These are phyloP conservation scores for Alternaria gansuensis DNA, from an alignment of 2,329 filamentous ascomycete genomes.

Conservation along the genomic window DNA sequence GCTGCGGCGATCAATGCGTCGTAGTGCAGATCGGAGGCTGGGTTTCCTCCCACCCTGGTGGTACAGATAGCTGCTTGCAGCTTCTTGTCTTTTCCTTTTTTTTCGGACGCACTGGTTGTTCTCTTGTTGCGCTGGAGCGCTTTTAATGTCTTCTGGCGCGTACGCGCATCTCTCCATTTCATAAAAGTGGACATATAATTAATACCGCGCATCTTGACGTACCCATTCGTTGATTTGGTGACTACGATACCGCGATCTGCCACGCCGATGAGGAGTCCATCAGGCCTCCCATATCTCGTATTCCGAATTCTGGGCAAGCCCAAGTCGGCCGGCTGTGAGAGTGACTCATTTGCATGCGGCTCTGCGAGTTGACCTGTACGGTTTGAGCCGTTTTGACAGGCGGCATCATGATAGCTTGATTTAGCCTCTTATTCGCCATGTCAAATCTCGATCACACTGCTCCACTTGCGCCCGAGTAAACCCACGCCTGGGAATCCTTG, in stretches of 20 bases:
- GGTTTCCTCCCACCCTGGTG: not conserved
- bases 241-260: not conserved
- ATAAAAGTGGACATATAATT: not conserved
- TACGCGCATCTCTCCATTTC: not conserved
- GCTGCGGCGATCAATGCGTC: not conserved
- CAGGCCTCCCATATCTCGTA: no score
- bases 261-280: not conserved
- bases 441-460: not conserved
- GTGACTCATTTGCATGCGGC: not conserved
- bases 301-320: not conserved
- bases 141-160: not conserved
- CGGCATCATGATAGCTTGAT: not conserved
- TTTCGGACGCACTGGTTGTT: not conserved
- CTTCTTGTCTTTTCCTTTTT: not conserved
- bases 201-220: not conserved
- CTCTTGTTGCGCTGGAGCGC: slow-evolving; percentile 1
- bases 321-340: not conserved
- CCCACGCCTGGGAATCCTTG: not conserved
- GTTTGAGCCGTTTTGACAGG: not conserved
- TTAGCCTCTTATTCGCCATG: not conserved
- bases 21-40: slow-evolving; percentile 23
- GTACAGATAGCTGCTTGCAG: slow-evolving; percentile 9
- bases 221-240: no score
- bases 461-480: not conserved
- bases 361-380: not conserved